Conservation (phyloP, 2,329 filamentous ascomycete genomes). For the Botrytis porri region DNA sequence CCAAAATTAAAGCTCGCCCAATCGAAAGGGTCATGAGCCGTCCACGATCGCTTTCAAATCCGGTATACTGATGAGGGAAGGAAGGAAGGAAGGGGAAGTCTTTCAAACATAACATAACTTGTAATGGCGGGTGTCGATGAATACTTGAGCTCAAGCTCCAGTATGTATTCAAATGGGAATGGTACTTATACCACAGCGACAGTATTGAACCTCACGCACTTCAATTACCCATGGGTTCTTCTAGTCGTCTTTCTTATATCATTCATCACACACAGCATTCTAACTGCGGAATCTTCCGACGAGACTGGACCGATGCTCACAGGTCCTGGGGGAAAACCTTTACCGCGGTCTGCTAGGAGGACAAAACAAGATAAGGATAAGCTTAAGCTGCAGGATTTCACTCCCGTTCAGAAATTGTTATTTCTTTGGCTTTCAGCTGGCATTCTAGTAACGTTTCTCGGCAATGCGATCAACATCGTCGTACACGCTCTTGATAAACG, state of each 20-base stretch:
- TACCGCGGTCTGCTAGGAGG: slow-evolving; percentile 52
- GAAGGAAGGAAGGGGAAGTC: slow-evolving; percentile 25
- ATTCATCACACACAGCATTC: slow-evolving; percentile 60
- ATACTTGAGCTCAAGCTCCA: slow-evolving; percentile 29
- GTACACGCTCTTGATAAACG: slow-evolving; percentile 67
- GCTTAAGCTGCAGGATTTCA: slow-evolving; percentile 52
- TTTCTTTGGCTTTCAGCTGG: slow-evolving; percentile 73
- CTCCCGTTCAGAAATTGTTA: slow-evolving; percentile 62
- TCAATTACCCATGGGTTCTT: slow-evolving; percentile 60
- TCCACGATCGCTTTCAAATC: slow-evolving; percentile 27
- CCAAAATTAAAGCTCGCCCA: slow-evolving; percentile 3
- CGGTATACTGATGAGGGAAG: slow-evolving; percentile 36
- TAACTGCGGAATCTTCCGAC: slow-evolving; percentile 44
- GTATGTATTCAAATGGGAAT: slow-evolving; percentile 23
- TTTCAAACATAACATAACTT: slow-evolving; percentile 26
- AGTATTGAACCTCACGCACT: slow-evolving; percentile 37
- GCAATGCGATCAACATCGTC: slow-evolving; percentile 70
- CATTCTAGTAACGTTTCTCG: slow-evolving; percentile 73
- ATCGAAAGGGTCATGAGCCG: slow-evolving; percentile 22
- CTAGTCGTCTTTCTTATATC: slow-evolving; percentile 61
- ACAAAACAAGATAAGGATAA: slow-evolving; percentile 45
- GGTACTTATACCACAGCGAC: slow-evolving; percentile 17
- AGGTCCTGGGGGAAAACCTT: slow-evolving; percentile 85
- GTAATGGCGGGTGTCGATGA: slow-evolving; percentile 35
- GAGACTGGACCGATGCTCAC: slow-evolving; percentile 46